A percentile compares a stretch with the other conserved stretches of the same genome.
These are phyloP conservation scores for Rhamnella rubrinervis DNA, from an alignment of 331 rosid species.

Conservation along the genomic window DNA sequence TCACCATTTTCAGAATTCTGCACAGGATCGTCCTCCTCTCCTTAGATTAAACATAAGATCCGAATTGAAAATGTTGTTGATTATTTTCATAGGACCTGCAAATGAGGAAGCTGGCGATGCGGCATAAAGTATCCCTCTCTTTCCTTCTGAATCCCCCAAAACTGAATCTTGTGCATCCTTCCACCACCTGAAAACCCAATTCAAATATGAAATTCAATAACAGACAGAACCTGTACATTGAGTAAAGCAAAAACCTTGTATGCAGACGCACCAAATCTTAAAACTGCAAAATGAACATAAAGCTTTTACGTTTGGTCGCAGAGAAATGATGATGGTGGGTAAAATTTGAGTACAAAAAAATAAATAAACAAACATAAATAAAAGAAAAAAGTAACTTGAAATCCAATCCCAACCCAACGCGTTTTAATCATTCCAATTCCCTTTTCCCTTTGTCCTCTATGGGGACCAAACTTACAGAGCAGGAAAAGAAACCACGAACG, in stretches of 20 bases:
- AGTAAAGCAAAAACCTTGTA: conserved; percentile 11
- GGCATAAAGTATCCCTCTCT: conserved; percentile 59
- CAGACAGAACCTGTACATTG: not conserved
- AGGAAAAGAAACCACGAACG: not conserved
- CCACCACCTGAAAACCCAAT: conserved; percentile 83
- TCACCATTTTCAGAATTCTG: conserved; percentile 55
- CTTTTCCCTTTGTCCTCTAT: no score
- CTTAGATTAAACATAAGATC: conserved; percentile 77
- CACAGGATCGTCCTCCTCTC: conserved; percentile 65
- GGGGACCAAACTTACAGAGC: no score
- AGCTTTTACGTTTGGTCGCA: not conserved
- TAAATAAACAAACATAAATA: not conserved
- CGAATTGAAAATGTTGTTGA: conserved; percentile 78
- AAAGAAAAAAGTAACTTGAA: no score
- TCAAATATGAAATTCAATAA: conserved; percentile 15
- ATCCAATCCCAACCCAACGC: no score
- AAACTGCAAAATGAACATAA: not conserved
- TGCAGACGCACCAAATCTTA: conserved; percentile 45
- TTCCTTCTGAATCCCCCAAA: conserved; percentile 56
- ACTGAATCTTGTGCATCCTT: conserved; percentile 80
- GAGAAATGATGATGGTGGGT: not conserved
- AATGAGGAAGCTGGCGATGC: conserved; percentile 59
- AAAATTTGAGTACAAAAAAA: conserved; percentile 1
- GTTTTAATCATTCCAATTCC: no score
- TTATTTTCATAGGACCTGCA: conserved; percentile 85